Conservation (phyloP, 2,329 filamentous ascomycete species). For the Calonectria pteridis region DNA sequence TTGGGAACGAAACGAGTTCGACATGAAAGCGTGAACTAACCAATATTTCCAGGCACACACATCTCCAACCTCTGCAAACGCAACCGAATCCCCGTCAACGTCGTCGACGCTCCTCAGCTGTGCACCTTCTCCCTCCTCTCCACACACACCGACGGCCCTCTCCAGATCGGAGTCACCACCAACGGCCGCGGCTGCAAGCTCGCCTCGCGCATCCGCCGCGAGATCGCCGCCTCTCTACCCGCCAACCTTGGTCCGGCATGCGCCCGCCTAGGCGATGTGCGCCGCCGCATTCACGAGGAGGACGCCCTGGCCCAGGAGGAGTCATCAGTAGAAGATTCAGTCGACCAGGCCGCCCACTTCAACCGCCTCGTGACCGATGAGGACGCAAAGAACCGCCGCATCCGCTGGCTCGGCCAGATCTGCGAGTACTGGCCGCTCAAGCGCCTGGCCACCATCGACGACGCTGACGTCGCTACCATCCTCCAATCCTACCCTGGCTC, state of each 20-base stretch:
- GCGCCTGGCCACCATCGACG: slow-evolving; percentile 81
- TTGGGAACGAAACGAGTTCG: neutral
- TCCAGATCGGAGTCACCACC: slow-evolving; percentile 96
- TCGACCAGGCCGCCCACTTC: slow-evolving; percentile 83
- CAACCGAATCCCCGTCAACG: slow-evolving; percentile 91
- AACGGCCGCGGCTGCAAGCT: slow-evolving; percentile 96
- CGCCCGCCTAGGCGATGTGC: slow-evolving; percentile 78
- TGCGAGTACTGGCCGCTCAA: slow-evolving; percentile 98
- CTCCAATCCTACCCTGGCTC: slow-evolving; percentile 75
- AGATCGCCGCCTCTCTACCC: slow-evolving; percentile 86
- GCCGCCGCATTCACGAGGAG: slow-evolving; percentile 80
- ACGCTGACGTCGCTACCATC: slow-evolving; percentile 82
- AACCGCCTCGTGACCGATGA: slow-evolving; percentile 84
- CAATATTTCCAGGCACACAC: slow-evolving; percentile 62
- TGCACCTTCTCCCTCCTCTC: slow-evolving; percentile 93
- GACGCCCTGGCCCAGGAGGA: slow-evolving; percentile 61
- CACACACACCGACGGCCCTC: slow-evolving; percentile 88
- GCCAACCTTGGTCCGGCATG: slow-evolving; percentile 81
- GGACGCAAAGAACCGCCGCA: slow-evolving; percentile 82
- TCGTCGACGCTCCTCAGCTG: slow-evolving; percentile 86
- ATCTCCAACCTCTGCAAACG: slow-evolving; percentile 82
- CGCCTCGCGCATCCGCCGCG: slow-evolving; percentile 87
- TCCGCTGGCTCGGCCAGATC: slow-evolving; percentile 94
- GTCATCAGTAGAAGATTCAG: slow-evolving; percentile 74
- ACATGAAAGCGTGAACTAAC: neutral